Percentiles rank a stretch among this genome's conserved stretches.
phyloP scores from a whole-genome alignment of 2,329 filamentous ascomycete species.

The Monilinia fructigena region DNA sequence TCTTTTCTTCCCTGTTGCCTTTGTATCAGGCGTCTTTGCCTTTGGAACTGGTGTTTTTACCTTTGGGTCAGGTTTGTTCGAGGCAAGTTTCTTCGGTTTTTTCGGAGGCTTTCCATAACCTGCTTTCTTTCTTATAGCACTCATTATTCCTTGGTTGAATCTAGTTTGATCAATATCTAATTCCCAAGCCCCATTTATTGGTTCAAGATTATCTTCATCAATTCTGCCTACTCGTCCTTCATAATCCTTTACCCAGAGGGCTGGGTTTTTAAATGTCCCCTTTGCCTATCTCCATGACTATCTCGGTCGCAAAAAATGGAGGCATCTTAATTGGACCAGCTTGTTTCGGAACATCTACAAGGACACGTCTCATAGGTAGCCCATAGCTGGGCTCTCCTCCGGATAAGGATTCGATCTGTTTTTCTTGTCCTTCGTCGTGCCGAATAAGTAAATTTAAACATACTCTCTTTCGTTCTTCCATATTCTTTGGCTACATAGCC shows the following conservation, averaged over 20 bases:
- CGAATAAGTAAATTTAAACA: neutral
- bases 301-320: neutral
- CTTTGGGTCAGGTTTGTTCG: neutral
- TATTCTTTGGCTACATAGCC: neutral
- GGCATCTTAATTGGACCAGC: constrained; percentile 5
- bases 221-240: neutral
- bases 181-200: neutral
- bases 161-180: neutral
- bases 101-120: neutral
- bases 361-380: neutral
- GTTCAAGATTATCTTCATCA: neutral
- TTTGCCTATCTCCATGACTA: constrained; percentile 8
- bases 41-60: neutral
- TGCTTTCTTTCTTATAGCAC: neutral
- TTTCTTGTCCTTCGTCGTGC: neutral
- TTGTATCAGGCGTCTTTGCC: neutral
- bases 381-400: fast-evolving
- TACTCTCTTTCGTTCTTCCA: neutral
- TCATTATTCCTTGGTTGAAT: neutral
- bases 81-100: neutral
- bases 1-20: neutral
- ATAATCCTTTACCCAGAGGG: neutral
- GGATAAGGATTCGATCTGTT: no score
- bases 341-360: neutral
- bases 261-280: neutral